Base-by-base conservation (phyloP, 495 filamentous ascomycete genomes). In the Xylaria cubensis region DNA sequence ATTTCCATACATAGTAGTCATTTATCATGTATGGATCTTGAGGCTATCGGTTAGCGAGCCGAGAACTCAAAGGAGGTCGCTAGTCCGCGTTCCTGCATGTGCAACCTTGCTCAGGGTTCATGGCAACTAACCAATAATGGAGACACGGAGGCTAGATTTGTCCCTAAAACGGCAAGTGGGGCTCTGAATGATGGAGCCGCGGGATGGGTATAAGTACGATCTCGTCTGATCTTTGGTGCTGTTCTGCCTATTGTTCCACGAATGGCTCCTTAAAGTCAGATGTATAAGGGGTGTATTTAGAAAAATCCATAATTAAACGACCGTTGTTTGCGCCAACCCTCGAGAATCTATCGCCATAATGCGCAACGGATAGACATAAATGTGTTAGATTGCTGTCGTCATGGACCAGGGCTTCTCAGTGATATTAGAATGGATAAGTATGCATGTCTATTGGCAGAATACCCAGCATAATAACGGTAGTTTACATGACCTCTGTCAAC, bases 131-230 rank as follows among this genome's bases (percentile, higher is more conserved):
- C 70, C 63, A 48, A 66, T 72, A 61, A 61, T 50, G 62, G 63
- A 12, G 51, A 17, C 48, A 50, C 70, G 70, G 70, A 72, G 21
- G 62, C 51, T 67, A 64, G 29, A 4, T 41, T 17, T 4, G 42
- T 17, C 53, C 70, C 70, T 26, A 67, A 58, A 72, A 17, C 13
- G 53, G 70, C 19, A 72, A 72, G 70, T 67, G 70, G 70, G 46
- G 13, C 51, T 34, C 42, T 29, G 17, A 15, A 5, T 17, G 12
- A 29, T 42, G 58, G 68, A 70, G 26, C 6, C 13, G 42, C 44
- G 42, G 58, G 56, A 62, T 70, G 19, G 55, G 55, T 19, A 50
- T 61, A 39, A 39, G 36, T 24, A 42, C 39, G 53, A 58, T 70
- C 58, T 32, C 24, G 36, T 42, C 68, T 63, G 12, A 63, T 21